A percentile compares a stretch with the other conserved stretches of the same genome.
Conservation (phyloP, 495 filamentous ascomycete species). For the Diplogelasinospora grovesii region DNA sequence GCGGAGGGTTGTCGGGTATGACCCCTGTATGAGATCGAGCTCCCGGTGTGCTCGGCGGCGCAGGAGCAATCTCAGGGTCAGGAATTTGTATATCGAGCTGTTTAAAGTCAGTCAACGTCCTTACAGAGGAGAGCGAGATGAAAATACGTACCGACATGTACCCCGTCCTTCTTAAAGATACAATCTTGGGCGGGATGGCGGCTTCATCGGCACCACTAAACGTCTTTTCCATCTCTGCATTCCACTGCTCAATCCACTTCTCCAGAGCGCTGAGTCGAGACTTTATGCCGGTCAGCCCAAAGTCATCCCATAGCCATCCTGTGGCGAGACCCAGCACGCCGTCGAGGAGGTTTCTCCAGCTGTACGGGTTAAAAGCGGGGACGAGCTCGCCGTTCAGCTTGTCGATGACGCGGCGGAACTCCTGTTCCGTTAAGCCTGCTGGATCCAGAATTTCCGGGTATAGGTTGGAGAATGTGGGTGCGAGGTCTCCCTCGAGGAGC, state of each 20-base stretch:
- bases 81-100: conserved; percentile 34
- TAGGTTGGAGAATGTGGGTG: conserved; percentile 84
- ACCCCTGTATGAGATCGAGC: conserved; percentile 12
- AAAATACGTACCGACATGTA: conserved; percentile 71
- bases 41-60: conserved; percentile 23
- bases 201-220: conserved; percentile 45
- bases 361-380: conserved; percentile 67
- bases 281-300: conserved; percentile 68
- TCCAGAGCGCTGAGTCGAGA: conserved; percentile 60
- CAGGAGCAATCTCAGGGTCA: conserved; percentile 29
- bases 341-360: conserved; percentile 65
- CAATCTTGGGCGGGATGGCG: conserved; percentile 56
- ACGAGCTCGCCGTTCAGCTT: conserved; percentile 68
- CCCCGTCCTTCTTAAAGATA: conserved; percentile 71
- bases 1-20: conserved; percentile 9
- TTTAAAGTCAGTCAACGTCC: conserved; percentile 5
- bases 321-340: conserved; percentile 69
- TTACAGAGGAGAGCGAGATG: neutral
- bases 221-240: conserved; percentile 53
- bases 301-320: conserved; percentile 89
- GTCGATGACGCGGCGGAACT: conserved; percentile 73
- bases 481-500: conserved; percentile 84
- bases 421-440: conserved; percentile 65
- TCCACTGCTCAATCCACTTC: conserved; percentile 75
- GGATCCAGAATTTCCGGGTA: conserved; percentile 95